Evolutionary conservation across 768 basidiomycete genomes (phyloP).

Genomic region (Xerocomellus intermedius): DNA sequence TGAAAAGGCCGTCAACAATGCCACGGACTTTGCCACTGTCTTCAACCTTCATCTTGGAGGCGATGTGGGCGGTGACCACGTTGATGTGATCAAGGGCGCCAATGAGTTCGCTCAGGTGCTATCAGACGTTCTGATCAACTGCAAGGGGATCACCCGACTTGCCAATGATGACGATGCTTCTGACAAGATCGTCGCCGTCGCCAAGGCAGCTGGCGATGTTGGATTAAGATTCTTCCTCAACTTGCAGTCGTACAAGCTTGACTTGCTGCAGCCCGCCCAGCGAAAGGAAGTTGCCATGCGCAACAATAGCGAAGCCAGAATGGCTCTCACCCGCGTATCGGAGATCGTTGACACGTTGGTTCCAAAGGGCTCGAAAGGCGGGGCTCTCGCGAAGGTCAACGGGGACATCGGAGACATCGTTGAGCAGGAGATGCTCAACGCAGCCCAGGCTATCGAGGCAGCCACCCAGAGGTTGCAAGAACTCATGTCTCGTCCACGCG

Average conservation of each 20-base stretch:
- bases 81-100: constrained; percentile 96
- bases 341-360: constrained; percentile 83
- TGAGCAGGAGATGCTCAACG: constrained; percentile 93
- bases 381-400: constrained; percentile 69
- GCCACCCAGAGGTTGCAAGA: constrained; percentile 89
- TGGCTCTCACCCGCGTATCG: constrained; percentile 79
- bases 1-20: constrained; percentile 92
- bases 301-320: constrained; percentile 84
- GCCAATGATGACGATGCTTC: constrained; percentile 88
- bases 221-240: constrained; percentile 93
- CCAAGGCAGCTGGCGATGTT: constrained; percentile 83
- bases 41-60: constrained; percentile 89
- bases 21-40: constrained; percentile 92
- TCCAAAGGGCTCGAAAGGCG: constrained; percentile 76
- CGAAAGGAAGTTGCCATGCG: constrained; percentile 87
- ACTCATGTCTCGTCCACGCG: constrained; percentile 88
- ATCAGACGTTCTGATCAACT: constrained; percentile 87
- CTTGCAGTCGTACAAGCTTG: constrained; percentile 92
- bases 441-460: constrained; percentile 89
- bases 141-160: constrained; percentile 94
- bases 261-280: constrained; percentile 68
- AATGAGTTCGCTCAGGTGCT: constrained; percentile 95
- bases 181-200: constrained; percentile 84
- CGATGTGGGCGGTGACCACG: constrained; percentile 89
- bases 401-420: constrained; percentile 96